phyloP scores from a whole-genome alignment of 208 protist species.

The Trypanosoma caninum region DNA sequence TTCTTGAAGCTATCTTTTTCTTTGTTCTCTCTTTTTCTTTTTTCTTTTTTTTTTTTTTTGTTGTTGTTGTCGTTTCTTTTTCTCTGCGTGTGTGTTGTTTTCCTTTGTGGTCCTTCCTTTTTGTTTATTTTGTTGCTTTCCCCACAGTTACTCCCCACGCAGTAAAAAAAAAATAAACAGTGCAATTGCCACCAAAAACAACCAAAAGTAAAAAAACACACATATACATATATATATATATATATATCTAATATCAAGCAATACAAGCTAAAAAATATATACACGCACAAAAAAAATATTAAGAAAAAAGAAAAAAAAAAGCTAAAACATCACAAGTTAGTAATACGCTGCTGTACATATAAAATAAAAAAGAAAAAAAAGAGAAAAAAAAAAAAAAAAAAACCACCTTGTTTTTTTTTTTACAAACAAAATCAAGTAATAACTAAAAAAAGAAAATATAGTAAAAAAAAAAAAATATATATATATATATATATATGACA shows the following conservation, averaged over 20 bases:
- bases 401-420: neutral
- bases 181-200: neutral
- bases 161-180: neutral
- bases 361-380: conserved; percentile 11
- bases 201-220: conserved; percentile 15
- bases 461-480: conserved; percentile 5
- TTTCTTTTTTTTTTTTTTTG: neutral
- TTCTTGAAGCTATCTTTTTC: neutral
- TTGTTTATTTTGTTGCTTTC: neutral
- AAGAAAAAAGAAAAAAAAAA: neutral
- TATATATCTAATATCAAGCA: neutral
- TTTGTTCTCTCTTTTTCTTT: neutral
- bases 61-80: neutral
- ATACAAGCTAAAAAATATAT: no score
- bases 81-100: neutral
- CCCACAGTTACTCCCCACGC: no score
- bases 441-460: neutral
- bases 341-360: conserved; percentile 4
- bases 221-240: neutral
- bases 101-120: neutral
- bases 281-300: neutral
- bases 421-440: neutral
- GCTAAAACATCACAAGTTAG: conserved; percentile 19
- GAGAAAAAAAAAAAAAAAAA: conserved; percentile 16
- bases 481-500: neutral